phyloP scores from a whole-genome alignment of 441 rosid genomes.

The Theobroma grandiflorum region DNA sequence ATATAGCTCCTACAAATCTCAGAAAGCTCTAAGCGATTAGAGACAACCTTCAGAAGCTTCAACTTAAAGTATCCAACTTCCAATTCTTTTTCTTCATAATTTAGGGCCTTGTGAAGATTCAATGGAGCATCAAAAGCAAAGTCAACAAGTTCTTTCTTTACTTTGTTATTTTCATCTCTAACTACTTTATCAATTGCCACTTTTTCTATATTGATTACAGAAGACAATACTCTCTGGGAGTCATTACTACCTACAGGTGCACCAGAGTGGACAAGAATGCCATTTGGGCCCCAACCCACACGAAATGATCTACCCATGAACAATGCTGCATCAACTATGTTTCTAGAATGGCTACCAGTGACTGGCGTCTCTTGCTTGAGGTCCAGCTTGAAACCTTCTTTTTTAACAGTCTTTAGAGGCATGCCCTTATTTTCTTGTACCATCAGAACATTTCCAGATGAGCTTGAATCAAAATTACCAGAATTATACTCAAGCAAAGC shows the following conservation, averaged over 20 bases:
- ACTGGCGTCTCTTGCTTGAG: conserved; percentile 70
- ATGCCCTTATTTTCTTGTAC: conserved; percentile 75
- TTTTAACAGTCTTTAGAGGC: conserved; percentile 55
- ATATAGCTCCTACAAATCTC: conserved; percentile 84
- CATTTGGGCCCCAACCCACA: conserved; percentile 99
- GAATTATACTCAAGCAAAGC: conserved; percentile 87
- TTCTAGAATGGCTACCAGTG: conserved; percentile 70
- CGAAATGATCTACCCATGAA: conserved; percentile 99
- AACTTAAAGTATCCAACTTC: conserved; percentile 74
- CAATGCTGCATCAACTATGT: conserved; percentile 92
- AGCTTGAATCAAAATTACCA: conserved; percentile 52
- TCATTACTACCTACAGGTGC: conserved; percentile 57
- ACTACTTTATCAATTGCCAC: conserved; percentile 89
- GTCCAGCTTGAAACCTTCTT: conserved; percentile 84
- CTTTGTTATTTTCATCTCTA: conserved; percentile 70
- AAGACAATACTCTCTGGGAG: conserved; percentile 66
- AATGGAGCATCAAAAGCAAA: conserved; percentile 78
- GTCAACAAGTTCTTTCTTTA: conserved; percentile 74
- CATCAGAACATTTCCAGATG: conserved; percentile 74
- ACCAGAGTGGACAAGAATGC: conserved; percentile 89
- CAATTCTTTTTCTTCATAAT: conserved; percentile 67
- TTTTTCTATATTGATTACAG: conserved; percentile 78
- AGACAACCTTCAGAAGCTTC: conserved; percentile 77
- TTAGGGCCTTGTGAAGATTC: conserved; percentile 73
- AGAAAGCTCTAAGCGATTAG: conserved; percentile 69